A percentile compares a stretch with the other conserved stretches of the same genome.
These are phyloP conservation scores for Fonsecaea nubica DNA, from an alignment of 2,329 filamentous ascomycete genomes.

Conservation along the genomic window DNA sequence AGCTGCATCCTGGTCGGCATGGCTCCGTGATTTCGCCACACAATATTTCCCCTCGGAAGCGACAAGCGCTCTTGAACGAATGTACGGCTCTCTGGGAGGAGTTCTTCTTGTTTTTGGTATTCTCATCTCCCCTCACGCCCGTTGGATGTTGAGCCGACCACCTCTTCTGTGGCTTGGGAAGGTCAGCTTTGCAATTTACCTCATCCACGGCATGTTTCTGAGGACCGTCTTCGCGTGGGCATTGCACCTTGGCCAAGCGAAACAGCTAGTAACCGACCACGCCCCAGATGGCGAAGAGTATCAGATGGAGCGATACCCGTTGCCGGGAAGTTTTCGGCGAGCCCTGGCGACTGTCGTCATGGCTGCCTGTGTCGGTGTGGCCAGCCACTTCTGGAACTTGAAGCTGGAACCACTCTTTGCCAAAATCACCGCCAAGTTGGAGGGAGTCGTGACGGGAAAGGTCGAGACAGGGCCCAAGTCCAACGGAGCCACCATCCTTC, in stretches of 20 bases:
- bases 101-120: constrained; percentile 59
- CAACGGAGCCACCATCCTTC: constrained; percentile 22
- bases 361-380: constrained; percentile 67
- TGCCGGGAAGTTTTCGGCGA: constrained; percentile 27
- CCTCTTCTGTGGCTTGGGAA: constrained; percentile 68
- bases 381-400: constrained; percentile 63
- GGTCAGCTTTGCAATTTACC: constrained; percentile 69
- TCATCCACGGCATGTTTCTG: constrained; percentile 67
- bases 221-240: constrained; percentile 67
- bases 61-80: constrained; percentile 58
- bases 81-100: constrained; percentile 59
- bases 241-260: constrained; percentile 56
- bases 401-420: constrained; percentile 61
- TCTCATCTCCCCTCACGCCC: constrained; percentile 60
- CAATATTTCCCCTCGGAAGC: constrained; percentile 51
- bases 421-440: constrained; percentile 40
- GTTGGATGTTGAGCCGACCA: constrained; percentile 61
- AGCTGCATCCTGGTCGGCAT: constrained; percentile 61
- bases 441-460: constrained; percentile 33
- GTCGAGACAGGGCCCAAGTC: constrained; percentile 19
- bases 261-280: constrained; percentile 39
- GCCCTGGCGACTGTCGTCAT: constrained; percentile 63
- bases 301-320: constrained; percentile 26
- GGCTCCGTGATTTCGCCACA: constrained; percentile 26
- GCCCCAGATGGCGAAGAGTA: constrained; percentile 10